Evolutionary conservation across 2,329 filamentous ascomycete genomes (phyloP).

Genomic region (Zalaria obscura): DNA sequence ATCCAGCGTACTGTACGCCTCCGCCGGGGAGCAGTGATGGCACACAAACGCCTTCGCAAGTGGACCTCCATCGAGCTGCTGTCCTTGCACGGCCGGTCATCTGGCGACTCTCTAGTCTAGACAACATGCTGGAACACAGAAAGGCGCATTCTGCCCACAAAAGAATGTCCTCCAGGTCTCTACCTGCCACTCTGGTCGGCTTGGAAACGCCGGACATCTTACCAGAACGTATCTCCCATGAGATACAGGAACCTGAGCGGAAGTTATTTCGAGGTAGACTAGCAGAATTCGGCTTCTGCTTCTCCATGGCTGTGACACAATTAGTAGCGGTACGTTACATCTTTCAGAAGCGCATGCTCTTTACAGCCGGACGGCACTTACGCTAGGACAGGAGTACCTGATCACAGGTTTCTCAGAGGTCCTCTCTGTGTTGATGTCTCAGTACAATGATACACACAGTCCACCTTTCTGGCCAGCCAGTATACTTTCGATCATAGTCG

Average conservation of each 20-base stretch:
- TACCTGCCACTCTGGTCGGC: no score
- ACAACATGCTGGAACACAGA: conserved; percentile 17
- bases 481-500: conserved; percentile 18
- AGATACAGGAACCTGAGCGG: no score
- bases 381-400: conserved; percentile 16
- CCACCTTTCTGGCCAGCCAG: conserved; percentile 20
- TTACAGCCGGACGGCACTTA: background rate
- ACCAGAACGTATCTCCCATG: no score
- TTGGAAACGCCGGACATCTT: no score
- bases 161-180: conserved; percentile 5
- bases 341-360: background rate
- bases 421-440: conserved; percentile 13
- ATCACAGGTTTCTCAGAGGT: conserved; percentile 22
- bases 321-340: conserved; percentile 13
- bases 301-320: conserved; percentile 21
- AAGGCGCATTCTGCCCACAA: conserved; percentile 15
- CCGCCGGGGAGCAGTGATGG: background rate
- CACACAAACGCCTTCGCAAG: background rate
- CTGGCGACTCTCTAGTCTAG: conserved; percentile 11
- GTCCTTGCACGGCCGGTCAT: background rate
- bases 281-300: conserved; percentile 19
- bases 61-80: background rate
- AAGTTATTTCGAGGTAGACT: no score
- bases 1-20: background rate
- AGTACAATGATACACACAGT: conserved; percentile 2